These are phyloP conservation scores for Aquanectria penicillioides DNA, from an alignment of 2,329 filamentous ascomycete species.

Conservation along the genomic window DNA sequence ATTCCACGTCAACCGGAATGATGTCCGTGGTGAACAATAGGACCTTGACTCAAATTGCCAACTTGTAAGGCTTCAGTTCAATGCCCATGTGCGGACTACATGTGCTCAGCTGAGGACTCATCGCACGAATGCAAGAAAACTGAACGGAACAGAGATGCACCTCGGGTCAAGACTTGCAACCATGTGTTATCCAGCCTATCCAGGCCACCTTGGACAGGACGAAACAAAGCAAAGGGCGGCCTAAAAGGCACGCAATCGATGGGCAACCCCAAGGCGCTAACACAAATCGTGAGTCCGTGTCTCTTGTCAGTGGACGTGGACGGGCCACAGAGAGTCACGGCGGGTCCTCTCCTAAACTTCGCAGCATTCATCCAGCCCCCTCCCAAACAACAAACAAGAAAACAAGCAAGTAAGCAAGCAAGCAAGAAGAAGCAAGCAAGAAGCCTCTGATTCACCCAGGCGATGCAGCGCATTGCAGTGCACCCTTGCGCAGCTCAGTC, in stretches of 20 bases:
- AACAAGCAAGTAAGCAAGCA: not conserved
- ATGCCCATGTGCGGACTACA: no score
- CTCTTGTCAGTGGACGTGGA: not conserved
- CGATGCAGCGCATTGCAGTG: not conserved
- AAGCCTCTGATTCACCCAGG: not conserved
- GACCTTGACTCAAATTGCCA: no score
- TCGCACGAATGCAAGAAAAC: not conserved
- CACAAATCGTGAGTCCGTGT: not conserved
- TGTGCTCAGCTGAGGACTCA: no score
- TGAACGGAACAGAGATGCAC: not conserved
- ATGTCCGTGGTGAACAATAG: conserved; percentile 1
- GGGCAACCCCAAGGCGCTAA: conserved; percentile 13
- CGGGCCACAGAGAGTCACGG: not conserved
- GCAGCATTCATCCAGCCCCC: not conserved
- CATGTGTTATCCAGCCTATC: not conserved
- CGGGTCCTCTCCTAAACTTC: not conserved
- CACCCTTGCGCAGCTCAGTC: no score
- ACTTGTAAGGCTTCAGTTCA: no score
- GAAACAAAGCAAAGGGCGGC: conserved; percentile 6
- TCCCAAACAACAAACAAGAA: not conserved
- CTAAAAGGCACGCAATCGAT: not conserved
- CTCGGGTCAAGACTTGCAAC: no score
- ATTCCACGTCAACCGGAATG: not conserved
- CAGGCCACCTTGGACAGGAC: conserved; percentile 14
- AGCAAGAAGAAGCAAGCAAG: not conserved